Percentiles rank a stretch among this genome's conserved stretches.
Conservation (phyloP, 805 yeast genomes). For the Candida ficus region DNA sequence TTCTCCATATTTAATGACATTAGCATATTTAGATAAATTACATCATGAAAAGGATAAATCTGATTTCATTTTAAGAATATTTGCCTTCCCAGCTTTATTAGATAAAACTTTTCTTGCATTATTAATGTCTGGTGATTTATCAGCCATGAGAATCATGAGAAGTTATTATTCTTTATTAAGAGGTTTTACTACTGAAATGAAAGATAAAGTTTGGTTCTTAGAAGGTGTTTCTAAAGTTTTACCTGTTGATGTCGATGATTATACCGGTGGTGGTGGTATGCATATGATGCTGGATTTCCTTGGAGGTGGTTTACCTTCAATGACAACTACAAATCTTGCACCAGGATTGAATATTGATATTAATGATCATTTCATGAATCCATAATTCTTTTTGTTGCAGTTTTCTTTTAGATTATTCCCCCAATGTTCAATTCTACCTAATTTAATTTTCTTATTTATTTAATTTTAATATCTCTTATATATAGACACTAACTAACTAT, state of each 20-base stretch:
- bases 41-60: slow-evolving; percentile 78
- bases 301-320: slow-evolving; percentile 58
- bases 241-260: slow-evolving; percentile 88
- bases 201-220: slow-evolving; percentile 87
- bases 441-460: background rate
- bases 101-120: slow-evolving; percentile 75
- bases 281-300: slow-evolving; percentile 86
- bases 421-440: background rate
- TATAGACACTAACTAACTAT: too few relatives aligned
- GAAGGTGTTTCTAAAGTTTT: slow-evolving; percentile 87
- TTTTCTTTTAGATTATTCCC: background rate
- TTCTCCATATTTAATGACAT: slow-evolving; percentile 83
- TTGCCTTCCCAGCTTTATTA: slow-evolving; percentile 88
- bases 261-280: slow-evolving; percentile 88
- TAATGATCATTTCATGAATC: slow-evolving; percentile 25
- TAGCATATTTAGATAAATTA: slow-evolving; percentile 79
- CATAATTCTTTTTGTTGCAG: slow-evolving; percentile 8
- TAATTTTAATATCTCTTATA: too few relatives aligned
- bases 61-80: slow-evolving; percentile 80
- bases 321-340: slow-evolving; percentile 37
- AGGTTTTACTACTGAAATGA: slow-evolving; percentile 79
- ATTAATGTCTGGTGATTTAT: slow-evolving; percentile 76
- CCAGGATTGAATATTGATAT: slow-evolving; percentile 25
- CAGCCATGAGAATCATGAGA: slow-evolving; percentile 88
- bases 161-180: slow-evolving; percentile 79